phyloP scores from a whole-genome alignment of 1,284 basidiomycete genomes.

The Trametes pubescens region DNA sequence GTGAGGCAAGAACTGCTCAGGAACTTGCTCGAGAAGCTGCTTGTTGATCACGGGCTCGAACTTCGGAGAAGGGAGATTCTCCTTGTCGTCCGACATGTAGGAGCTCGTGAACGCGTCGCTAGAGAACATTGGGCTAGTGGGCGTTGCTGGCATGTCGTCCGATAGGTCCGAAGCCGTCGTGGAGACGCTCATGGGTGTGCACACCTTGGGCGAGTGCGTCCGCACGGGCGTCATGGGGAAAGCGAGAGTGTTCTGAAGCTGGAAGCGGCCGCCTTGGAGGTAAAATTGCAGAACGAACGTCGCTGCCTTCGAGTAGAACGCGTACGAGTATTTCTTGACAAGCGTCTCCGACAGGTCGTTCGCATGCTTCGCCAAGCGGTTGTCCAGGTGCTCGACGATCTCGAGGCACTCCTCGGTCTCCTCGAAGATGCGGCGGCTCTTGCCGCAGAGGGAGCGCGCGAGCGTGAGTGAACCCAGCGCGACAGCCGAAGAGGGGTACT shows the following conservation, averaged over 20 bases:
- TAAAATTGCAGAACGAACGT: slow-evolving; percentile 94
- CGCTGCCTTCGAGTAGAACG: slow-evolving; percentile 94
- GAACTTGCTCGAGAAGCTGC: slow-evolving; percentile 66
- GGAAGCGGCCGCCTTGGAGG: slow-evolving; percentile 77
- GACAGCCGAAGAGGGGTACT: slow-evolving; percentile 85
- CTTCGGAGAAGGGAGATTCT: slow-evolving; percentile 66
- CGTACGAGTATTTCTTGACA: slow-evolving; percentile 97
- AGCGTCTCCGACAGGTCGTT: slow-evolving; percentile 92
- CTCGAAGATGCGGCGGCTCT: slow-evolving; percentile 78
- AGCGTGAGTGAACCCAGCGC: slow-evolving; percentile 90
- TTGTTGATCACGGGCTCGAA: slow-evolving; percentile 79
- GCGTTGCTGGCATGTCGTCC: slow-evolving; percentile 83
- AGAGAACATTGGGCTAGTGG: slow-evolving; percentile 65
- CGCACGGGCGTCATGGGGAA: slow-evolving; percentile 79
- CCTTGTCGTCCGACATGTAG: slow-evolving; percentile 74
- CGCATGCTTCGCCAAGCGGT: slow-evolving; percentile 83
- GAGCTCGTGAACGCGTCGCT: slow-evolving; percentile 57
- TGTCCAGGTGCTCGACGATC: slow-evolving; percentile 87
- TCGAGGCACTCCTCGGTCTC: slow-evolving; percentile 81
- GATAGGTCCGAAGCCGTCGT: slow-evolving; percentile 77
- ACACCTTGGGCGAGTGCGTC: slow-evolving; percentile 59
- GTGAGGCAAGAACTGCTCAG: slow-evolving; percentile 80
- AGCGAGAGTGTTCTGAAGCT: slow-evolving; percentile 55
- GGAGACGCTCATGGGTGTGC: slow-evolving; percentile 76
- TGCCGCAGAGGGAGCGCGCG: slow-evolving; percentile 87